Evolutionary conservation across 768 basidiomycete species (phyloP).

Genomic region (Mycena olivaceomarginata): DNA sequence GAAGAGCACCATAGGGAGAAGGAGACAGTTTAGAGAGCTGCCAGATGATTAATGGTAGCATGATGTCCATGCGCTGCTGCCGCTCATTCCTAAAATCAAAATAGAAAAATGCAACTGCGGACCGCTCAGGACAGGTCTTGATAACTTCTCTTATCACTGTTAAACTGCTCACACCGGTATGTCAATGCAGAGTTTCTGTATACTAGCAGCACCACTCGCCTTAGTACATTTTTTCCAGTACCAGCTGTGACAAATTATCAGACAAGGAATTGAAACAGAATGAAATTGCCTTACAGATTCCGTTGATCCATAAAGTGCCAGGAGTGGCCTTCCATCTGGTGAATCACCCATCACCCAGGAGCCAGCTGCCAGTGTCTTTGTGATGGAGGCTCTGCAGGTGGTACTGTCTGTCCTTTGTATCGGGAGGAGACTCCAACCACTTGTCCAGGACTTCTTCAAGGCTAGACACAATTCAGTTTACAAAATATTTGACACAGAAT

Average conservation of each 20-base stretch:
- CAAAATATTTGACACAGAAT: neutral
- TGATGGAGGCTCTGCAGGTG: neutral
- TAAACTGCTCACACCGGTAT: neutral
- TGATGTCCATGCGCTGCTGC: constrained; percentile 4
- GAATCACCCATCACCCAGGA: neutral
- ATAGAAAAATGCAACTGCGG: neutral
- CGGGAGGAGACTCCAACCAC: no score
- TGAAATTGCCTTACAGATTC: no score
- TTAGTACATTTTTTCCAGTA: neutral
- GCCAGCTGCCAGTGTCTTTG: neutral
- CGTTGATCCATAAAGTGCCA: neutral
- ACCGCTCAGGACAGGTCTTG: neutral
- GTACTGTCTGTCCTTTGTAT: neutral
- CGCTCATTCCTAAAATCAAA: no score
- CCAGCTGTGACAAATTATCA: no score
- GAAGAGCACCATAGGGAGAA: neutral
- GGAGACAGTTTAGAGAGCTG: neutral
- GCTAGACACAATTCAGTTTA: neutral
- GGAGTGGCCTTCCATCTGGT: neutral
- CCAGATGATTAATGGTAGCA: neutral
- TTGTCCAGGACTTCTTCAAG: neutral
- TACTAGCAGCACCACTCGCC: neutral
- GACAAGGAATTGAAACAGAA: no score
- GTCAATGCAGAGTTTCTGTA: neutral
- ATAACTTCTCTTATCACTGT: constrained; percentile 2